Evolutionary conservation across 2,329 filamentous ascomycete species (phyloP), one percentile per base, ranked within the genome.

Genomic region (Cryphonectria nitschkei): DNA sequence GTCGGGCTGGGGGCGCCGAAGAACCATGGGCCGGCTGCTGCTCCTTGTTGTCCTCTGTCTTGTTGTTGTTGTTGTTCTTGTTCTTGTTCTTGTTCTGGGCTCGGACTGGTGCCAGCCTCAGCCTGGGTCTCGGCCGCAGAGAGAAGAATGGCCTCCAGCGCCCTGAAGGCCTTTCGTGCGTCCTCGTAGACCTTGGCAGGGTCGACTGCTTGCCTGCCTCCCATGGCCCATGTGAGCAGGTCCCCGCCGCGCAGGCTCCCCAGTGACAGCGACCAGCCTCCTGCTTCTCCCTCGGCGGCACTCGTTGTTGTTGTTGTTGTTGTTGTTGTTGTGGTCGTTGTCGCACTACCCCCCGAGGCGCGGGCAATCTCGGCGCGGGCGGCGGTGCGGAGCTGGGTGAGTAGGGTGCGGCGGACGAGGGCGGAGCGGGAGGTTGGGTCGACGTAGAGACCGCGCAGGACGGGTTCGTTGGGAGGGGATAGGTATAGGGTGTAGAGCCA

Each of bases 401-500:
- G 83, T 34, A 94, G 84, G 0, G 90, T 82, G 41, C 85, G 78
- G 65, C 88, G 89, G 11, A 97, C 91, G 14, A 92, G 78, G 0
- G 80, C 75, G 66, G 90, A 91, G 2, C 85, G 83, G 0, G 87
- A 87, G 4, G 88, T 87, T 1, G 90, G 87, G 2, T 84, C 76
- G 75, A 97, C 87, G 82, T 98, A 97, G 66, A 97, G 88, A 0
- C 82, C 82, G 43, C 86, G 81, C 26, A 95, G 90, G 68, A 98
- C 88, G 14, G 86, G 75, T 61, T 89, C 88, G 81, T 97, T 96
- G 37, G 83, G 75, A 1, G 87, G 85, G 65, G 90, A 86, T 58
- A 98, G 84, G 84, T 98, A 98, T 71, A 98, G 85, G 61, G 90
- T 86, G 80, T 95, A 92, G 13, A 98, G 88, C 94, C 94, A 98